phyloP scores from a whole-genome alignment of 2,329 filamentous ascomycete genomes.

The Dothistroma septosporum region DNA sequence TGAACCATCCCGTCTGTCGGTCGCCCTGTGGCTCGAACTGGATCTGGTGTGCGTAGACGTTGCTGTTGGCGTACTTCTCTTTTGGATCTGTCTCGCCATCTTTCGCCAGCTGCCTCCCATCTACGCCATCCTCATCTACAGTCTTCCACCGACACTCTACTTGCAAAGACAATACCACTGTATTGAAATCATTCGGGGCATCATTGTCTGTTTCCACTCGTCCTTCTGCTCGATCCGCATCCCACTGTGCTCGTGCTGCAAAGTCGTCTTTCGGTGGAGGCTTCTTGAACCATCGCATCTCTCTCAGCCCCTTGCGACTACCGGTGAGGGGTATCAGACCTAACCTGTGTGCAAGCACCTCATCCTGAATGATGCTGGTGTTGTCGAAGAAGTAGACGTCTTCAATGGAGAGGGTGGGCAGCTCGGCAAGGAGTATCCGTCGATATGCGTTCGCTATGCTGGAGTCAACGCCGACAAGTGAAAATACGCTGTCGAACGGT shows the following conservation, averaged over 20 bases:
- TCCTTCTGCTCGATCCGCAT: conserved; percentile 40
- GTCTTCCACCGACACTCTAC: conserved; percentile 76
- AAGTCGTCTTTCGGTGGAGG: conserved; percentile 57
- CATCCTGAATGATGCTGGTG: conserved; percentile 95
- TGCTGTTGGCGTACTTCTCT: conserved; percentile 80
- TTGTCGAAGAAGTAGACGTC: conserved; percentile 92
- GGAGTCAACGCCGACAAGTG: conserved; percentile 85
- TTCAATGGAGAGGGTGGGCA: conserved; percentile 91
- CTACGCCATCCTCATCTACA: conserved; percentile 33
- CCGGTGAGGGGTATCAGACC: conserved; percentile 88
- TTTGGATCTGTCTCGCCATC: conserved; percentile 72
- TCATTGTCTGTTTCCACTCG: conserved; percentile 43
- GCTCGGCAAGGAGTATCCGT: conserved; percentile 89
- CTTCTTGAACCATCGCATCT: conserved; percentile 77
- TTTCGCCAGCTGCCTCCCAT: conserved; percentile 54
- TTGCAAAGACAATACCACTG: conserved; percentile 71
- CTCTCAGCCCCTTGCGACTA: conserved; percentile 70
- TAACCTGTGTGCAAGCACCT: conserved; percentile 85
- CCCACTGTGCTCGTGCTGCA: conserved; percentile 36
- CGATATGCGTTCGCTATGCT: conserved; percentile 95
- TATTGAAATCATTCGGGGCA: conserved; percentile 72
- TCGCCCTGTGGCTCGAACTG: conserved; percentile 70
- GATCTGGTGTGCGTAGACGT: conserved; percentile 56
- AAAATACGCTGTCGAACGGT: conserved; percentile 75
- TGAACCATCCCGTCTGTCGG: conserved; percentile 64